phyloP scores from a whole-genome alignment of 129 eudicot genomes.

The Chrysanthemum lavandulifolium region DNA sequence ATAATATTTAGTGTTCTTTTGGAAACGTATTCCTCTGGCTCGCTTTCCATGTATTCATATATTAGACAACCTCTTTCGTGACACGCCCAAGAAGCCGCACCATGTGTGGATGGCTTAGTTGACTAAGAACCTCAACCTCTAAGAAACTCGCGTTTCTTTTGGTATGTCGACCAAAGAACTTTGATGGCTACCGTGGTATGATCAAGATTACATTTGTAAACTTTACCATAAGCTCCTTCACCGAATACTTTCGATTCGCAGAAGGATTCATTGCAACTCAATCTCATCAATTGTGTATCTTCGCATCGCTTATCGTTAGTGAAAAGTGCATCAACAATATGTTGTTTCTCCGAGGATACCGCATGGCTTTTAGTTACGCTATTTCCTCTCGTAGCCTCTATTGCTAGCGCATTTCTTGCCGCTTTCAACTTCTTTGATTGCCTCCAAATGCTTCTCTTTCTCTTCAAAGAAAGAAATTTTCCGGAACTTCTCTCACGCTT shows the following conservation, averaged over 20 bases:
- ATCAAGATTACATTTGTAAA: constrained; percentile 75
- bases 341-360: constrained; percentile 61
- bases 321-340: constrained; percentile 60
- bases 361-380: constrained; percentile 59
- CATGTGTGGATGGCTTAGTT: constrained; percentile 78
- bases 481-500: constrained; percentile 59
- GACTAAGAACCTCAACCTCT: constrained; percentile 81
- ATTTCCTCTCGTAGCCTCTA: constrained; percentile 64
- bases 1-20: constrained; percentile 23
- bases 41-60: constrained; percentile 86
- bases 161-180: constrained; percentile 62
- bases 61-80: constrained; percentile 78
- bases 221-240: constrained; percentile 90
- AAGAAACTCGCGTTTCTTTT: constrained; percentile 67
- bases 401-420: constrained; percentile 53
- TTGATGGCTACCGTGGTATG: constrained; percentile 82
- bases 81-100: constrained; percentile 83
- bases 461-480: constrained; percentile 66
- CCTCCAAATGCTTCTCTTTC: constrained; percentile 62
- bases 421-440: constrained; percentile 56
- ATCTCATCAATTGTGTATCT: constrained; percentile 66
- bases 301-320: constrained; percentile 54
- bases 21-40: constrained; percentile 60
- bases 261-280: constrained; percentile 42
- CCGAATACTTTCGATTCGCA: constrained; percentile 68